Percentiles rank a stretch among this genome's conserved stretches.
phyloP scores from a whole-genome alignment of 768 basidiomycete species.

The Russula earlei region DNA sequence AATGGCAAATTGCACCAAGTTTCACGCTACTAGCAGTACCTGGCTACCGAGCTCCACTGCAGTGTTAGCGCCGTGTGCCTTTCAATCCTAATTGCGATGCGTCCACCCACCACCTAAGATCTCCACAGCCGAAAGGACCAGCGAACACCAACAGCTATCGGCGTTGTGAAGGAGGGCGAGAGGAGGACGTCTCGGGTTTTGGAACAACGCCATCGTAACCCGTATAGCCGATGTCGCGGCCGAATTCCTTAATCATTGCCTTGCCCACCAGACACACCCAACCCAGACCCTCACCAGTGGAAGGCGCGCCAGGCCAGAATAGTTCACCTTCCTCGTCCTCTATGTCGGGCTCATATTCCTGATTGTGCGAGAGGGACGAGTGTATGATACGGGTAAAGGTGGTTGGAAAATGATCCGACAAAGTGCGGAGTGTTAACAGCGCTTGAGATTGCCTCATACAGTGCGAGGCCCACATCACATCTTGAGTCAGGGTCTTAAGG shows the following conservation, averaged over 20 bases:
- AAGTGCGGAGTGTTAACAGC: slow-evolving; percentile 52
- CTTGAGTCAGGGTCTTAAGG: slow-evolving; percentile 34
- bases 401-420: slow-evolving; percentile 63
- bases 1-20: not conserved
- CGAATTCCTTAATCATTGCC: slow-evolving; percentile 78
- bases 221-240: slow-evolving; percentile 62
- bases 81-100: not conserved
- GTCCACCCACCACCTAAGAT: no score
- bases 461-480: slow-evolving; percentile 29
- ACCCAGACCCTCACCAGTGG: slow-evolving; percentile 68
- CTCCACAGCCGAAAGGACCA: not conserved
- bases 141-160: slow-evolving; percentile 8
- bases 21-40: not conserved
- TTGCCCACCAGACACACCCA: slow-evolving; percentile 86
- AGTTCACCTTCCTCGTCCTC: slow-evolving; percentile 82
- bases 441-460: slow-evolving; percentile 29
- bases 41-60: not conserved
- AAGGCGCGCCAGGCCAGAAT: slow-evolving; percentile 71
- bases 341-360: slow-evolving; percentile 74
- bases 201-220: slow-evolving; percentile 66
- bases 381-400: slow-evolving; percentile 69
- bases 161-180: slow-evolving; percentile 8
- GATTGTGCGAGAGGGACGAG: slow-evolving; percentile 48
- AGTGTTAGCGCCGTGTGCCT: not conserved
- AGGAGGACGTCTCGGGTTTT: slow-evolving; percentile 38